Evolutionary conservation across 2,329 filamentous ascomycete species (phyloP).

Genomic region (Talaromyces atroroseus): DNA sequence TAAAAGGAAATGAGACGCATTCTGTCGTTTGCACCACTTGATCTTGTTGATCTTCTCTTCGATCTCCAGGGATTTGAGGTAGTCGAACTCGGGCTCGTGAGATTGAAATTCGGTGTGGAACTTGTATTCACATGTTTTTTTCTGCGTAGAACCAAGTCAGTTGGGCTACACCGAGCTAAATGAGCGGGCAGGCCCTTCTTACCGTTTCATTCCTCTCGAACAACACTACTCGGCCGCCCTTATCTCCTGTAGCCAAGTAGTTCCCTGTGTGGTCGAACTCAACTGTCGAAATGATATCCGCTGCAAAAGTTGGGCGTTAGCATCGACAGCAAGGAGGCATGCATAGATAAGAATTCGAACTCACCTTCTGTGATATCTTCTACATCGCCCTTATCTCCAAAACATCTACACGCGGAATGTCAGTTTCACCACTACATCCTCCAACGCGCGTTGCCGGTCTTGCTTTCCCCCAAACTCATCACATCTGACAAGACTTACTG

Average conservation of each 20-base stretch:
- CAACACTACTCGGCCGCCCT: constrained; percentile 47
- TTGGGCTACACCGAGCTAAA: background rate
- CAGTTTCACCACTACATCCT: constrained; percentile 8
- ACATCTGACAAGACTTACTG: constrained; percentile 61
- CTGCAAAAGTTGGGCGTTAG: constrained; percentile 20
- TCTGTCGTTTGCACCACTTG: constrained; percentile 98
- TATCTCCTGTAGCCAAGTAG: constrained; percentile 49
- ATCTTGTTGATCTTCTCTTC: constrained; percentile 99
- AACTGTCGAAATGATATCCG: constrained; percentile 50
- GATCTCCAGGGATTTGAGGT: constrained; percentile 97
- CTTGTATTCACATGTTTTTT: constrained; percentile 99
- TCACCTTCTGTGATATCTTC: constrained; percentile 96
- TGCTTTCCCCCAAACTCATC: background rate
- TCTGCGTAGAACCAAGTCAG: constrained; percentile 48
- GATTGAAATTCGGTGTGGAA: constrained; percentile 99
- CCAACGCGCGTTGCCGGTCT: background rate
- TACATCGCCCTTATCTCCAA: constrained; percentile 98
- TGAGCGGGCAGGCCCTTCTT: constrained; percentile 31
- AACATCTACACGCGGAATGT: constrained; percentile 62
- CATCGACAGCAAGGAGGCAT: background rate
- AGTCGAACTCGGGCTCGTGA: constrained; percentile 98
- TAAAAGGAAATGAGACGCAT: constrained; percentile 94
- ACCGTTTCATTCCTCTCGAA: constrained; percentile 84
- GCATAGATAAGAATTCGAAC: constrained; percentile 6
- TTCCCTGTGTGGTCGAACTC: constrained; percentile 51